Base-by-base conservation (phyloP, 78 protist species). In the Goniomonas avonlea region DNA sequence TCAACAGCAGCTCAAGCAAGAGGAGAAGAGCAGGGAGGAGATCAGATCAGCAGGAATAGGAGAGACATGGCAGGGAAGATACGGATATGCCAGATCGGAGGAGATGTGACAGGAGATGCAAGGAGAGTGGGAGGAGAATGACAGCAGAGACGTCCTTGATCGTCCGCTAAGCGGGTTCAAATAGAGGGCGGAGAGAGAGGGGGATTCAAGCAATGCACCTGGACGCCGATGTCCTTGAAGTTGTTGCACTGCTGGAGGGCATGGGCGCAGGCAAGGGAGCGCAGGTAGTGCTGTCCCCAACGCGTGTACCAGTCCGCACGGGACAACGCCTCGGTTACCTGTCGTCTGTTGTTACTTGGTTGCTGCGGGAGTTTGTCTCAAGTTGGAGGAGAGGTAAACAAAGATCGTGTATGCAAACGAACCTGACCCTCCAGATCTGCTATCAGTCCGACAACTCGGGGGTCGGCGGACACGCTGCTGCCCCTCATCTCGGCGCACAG, bases 161-260 rank as follows among this genome's bases (percentile, higher is more conserved):
- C n/a, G n/a, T n/a, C n/a, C n/a, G n/a, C n/a, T n/a, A n/a, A n/a
- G n/a, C 50, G 50, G 50, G 50, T 13, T 9, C 25, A 45, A 9
- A 9, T 45, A 13, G 25, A 45, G 50, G 50, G 9, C 50, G 50
- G 20, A 5, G 47, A 68, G n/a, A 68, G 60, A 68, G 47, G 18
- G 41, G 31, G 34, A 3, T 27, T 3, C 43, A 5, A n/a, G 63
- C 48, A 74, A n/a, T n/a, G n/a, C 38, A 40, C 48, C 59, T 88
- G 92, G 41, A 88, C 90, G 41, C 92, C 88, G 17, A 85, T 88
- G 73, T 88, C 92, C 58, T 82, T 88, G 74, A 88, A 88, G 56
- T 88, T 88, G 58, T 77, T 85, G 65, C 92, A 86, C 53, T 75
- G 79, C 66, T 86, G 91, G 37, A 45, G 86, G 29, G 15, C 47